Conservation (phyloP, 805 yeast genomes). For the Pichia ethanolica region DNA sequence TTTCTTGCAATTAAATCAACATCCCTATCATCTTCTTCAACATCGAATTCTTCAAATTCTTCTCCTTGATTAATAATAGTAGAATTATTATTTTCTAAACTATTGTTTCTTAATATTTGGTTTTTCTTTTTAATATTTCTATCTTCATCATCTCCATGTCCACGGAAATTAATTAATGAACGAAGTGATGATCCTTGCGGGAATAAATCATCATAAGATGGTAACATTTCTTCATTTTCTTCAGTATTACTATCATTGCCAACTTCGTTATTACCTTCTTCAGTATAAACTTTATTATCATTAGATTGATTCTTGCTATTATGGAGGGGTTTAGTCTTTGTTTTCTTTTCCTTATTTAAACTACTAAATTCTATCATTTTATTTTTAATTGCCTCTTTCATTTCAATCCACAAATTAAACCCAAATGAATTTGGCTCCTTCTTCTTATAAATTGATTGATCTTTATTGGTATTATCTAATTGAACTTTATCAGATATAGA, state of each 20-base stretch:
- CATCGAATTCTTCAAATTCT: background rate
- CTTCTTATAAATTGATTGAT: background rate
- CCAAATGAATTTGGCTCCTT: constrained; percentile 18
- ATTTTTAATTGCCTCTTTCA: constrained; percentile 22
- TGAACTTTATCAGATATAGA: background rate
- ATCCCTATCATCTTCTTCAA: background rate
- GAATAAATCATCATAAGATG: constrained; percentile 69
- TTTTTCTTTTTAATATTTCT: background rate
- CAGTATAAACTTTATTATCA: too few relatives aligned
- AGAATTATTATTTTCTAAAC: too few relatives aligned
- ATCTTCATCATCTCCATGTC: constrained; percentile 16
- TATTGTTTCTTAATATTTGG: too few relatives aligned
- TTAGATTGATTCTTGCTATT: background rate
- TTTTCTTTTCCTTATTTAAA: background rate
- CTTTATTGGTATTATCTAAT: constrained; percentile 5
- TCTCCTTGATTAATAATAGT: background rate
- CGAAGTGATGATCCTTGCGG: constrained; percentile 39
- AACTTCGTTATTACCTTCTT: background rate
- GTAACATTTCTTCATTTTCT: constrained; percentile 42
- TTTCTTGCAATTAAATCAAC: constrained; percentile 19
- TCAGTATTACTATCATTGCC: constrained; percentile 16
- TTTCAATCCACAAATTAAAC: constrained; percentile 23
- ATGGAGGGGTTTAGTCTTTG: background rate
- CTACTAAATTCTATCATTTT: constrained; percentile 10
- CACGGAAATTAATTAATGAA: constrained; percentile 24